Evolutionary conservation across 306 rosid genomes (phyloP), one percentile per base, ranked within the genome.

Genomic region (Prunus armeniaca): DNA sequence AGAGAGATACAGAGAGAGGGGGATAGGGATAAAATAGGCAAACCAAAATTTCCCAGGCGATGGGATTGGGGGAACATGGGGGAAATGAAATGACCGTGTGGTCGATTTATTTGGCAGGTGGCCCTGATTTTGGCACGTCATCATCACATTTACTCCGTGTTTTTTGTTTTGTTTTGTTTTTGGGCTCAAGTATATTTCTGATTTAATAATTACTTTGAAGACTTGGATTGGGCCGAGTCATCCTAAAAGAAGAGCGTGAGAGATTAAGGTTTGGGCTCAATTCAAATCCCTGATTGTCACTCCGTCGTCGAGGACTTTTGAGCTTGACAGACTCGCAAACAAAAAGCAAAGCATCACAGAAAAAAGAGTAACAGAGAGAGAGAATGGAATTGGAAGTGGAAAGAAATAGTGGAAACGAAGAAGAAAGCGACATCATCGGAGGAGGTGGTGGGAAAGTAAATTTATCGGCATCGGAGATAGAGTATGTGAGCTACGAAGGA

Each of bases 401-500:
- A 41, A 9, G 24, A 65, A 65, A 27, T 17, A 6, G 47, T 9
- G 24, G n/a, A 74, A 76, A 14, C 17, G 67, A 25, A 54, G 82
- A 84, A 54, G 84, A 84, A 58, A 82, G 65, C 18, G 11, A 61
- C 12, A 22, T 79, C 65, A 12, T 86, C 79, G 8, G 79, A 30
- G 47, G 88, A 76, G 76, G 78, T 79, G 18, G 81, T 24, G 65
- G 25, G 38, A 60, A 83, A 52, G 76, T 56, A 11, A 87, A 85
- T 66, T 85, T 88, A 41, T 78, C 80, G 3, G 81, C 73, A 22
- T 89, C 87, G 49, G 96, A 89, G 81, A 87, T 95, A 45, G 93
- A 92, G 55, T 92, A 92, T 66, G 93, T 89, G 47, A 89, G 91
- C 79, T 95, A 95, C 50, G 89, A 87, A 3, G 97, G 99, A 12